phyloP scores from a whole-genome alignment of 2,329 filamentous ascomycete species.

The Claviceps monticola region DNA sequence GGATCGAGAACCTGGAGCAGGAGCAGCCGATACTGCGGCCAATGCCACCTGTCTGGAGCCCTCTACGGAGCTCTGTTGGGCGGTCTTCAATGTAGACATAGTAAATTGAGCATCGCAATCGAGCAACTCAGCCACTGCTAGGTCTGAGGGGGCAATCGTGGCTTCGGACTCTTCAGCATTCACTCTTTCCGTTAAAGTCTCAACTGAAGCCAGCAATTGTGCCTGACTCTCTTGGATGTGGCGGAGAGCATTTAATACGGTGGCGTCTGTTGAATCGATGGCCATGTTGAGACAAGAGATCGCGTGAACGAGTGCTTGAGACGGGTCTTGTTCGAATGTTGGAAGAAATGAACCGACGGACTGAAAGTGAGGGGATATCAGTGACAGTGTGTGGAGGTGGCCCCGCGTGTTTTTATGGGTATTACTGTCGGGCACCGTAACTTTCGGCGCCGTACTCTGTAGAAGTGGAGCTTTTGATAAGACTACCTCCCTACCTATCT shows the following conservation, averaged over 20 bases:
- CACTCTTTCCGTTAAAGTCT: slow-evolving; percentile 22
- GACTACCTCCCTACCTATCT: no score
- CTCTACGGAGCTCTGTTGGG: neutral
- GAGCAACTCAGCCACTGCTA: neutral
- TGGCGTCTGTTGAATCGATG: slow-evolving; percentile 5
- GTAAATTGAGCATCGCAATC: neutral
- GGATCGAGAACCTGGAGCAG: slow-evolving; percentile 24
- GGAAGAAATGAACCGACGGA: no score
- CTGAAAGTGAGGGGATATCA: no score
- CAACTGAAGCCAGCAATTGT: slow-evolving; percentile 25
- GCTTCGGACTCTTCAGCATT: slow-evolving; percentile 7
- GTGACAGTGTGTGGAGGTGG: no score
- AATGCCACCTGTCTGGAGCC: neutral
- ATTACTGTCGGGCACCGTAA: no score
- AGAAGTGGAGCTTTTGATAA: no score
- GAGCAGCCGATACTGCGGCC: neutral
- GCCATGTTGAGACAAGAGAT: neutral
- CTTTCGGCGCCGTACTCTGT: no score
- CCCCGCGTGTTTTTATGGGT: no score
- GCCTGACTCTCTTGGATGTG: slow-evolving; percentile 29
- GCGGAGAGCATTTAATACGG: slow-evolving; percentile 18
- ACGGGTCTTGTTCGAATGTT: neutral
- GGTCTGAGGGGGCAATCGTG: slow-evolving; percentile 3
- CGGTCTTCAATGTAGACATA: neutral
- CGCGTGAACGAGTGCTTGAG: no score